Evolutionary conservation across 768 basidiomycete species (phyloP).

Genomic region (Macrolepiota dolichaula): DNA sequence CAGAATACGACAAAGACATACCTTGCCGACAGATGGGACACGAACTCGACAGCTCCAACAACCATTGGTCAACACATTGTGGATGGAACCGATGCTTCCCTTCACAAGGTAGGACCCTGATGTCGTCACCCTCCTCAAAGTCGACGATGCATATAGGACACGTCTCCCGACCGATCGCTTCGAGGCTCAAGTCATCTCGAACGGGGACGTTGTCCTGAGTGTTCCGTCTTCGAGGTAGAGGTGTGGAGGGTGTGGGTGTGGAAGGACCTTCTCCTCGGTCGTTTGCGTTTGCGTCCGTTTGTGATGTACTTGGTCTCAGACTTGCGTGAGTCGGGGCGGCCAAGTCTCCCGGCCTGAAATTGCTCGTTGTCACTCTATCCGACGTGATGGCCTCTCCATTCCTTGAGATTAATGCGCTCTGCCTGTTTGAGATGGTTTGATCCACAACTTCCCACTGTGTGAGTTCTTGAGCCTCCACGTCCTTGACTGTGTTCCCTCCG

Average conservation of each 20-base stretch:
- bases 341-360: neutral
- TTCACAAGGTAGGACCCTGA: slow-evolving; percentile 88
- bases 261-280: slow-evolving; percentile 17
- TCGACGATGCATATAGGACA: slow-evolving; percentile 96
- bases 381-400: neutral
- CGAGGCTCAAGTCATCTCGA: slow-evolving; percentile 48
- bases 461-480: slow-evolving; percentile 23
- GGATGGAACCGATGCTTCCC: slow-evolving; percentile 90
- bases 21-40: slow-evolving; percentile 94
- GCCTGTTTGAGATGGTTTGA: neutral
- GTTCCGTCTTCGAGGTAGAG: neutral
- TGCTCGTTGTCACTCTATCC: neutral
- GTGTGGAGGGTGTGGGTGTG: neutral
- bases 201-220: slow-evolving; percentile 7
- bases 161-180: slow-evolving; percentile 73
- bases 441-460: slow-evolving; percentile 18
- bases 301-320: slow-evolving; percentile 4
- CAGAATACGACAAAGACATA: slow-evolving; percentile 27
- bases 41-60: slow-evolving; percentile 83
- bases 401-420: neutral
- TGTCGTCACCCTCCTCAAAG: slow-evolving; percentile 91
- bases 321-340: neutral
- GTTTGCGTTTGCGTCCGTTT: neutral
- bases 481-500: slow-evolving; percentile 16
- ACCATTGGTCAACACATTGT: slow-evolving; percentile 89